phyloP scores from a whole-genome alignment of 495 filamentous ascomycete genomes.

The Friedmanniomyces endolithicus region DNA sequence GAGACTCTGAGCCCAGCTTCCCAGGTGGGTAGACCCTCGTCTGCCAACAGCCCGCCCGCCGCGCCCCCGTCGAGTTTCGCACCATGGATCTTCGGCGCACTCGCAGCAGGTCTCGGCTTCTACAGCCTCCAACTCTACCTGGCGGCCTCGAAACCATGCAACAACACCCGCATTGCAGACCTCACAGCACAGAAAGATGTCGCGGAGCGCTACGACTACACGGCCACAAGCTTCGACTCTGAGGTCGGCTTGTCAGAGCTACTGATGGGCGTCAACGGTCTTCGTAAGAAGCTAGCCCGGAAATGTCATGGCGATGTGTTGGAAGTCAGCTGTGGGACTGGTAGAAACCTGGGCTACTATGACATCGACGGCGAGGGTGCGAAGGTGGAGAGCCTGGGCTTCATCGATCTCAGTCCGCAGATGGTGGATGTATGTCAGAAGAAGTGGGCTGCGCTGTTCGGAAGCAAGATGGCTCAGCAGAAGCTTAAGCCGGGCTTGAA shows the following conservation, averaged over 20 bases:
- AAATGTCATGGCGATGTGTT: slow-evolving; percentile 65
- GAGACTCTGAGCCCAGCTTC: slow-evolving; percentile 2
- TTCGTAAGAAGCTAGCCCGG: slow-evolving; percentile 49
- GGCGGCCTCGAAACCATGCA: slow-evolving; percentile 11
- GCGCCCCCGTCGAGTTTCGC: not conserved
- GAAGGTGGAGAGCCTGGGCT: slow-evolving; percentile 38
- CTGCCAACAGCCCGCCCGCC: not conserved
- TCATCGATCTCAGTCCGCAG: slow-evolving; percentile 50
- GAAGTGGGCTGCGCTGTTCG: slow-evolving; percentile 43
- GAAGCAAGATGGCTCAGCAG: not conserved
- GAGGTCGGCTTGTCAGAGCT: slow-evolving; percentile 26
- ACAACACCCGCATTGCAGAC: slow-evolving; percentile 8
- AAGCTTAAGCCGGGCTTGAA: slow-evolving; percentile 1
- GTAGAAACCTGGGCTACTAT: slow-evolving; percentile 72
- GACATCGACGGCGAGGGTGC: slow-evolving; percentile 22
- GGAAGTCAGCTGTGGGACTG: slow-evolving; percentile 85
- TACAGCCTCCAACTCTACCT: slow-evolving; percentile 22
- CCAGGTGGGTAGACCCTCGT: not conserved
- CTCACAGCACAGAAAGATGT: slow-evolving; percentile 23
- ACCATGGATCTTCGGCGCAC: slow-evolving; percentile 9
- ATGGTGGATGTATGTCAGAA: slow-evolving; percentile 51
- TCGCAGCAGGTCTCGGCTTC: slow-evolving; percentile 21
- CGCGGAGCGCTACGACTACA: slow-evolving; percentile 27
- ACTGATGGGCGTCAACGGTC: slow-evolving; percentile 23
- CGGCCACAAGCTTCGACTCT: slow-evolving; percentile 26